These are phyloP conservation scores for Neurospora cerealis DNA, from an alignment of 495 filamentous ascomycete species.

Conservation along the genomic window DNA sequence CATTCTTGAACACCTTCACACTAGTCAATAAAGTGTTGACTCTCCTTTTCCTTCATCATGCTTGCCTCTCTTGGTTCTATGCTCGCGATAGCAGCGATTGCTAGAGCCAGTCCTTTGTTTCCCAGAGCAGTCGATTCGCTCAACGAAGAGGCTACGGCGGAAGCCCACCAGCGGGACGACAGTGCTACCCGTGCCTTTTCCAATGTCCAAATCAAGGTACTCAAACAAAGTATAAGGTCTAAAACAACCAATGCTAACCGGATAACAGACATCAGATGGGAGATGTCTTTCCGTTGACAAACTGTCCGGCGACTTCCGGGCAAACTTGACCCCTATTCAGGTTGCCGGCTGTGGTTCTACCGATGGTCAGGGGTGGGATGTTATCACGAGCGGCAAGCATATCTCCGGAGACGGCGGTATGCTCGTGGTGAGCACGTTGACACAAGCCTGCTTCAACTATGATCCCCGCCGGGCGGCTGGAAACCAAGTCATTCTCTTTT, in stretches of 20 bases:
- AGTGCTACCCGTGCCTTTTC: slow-evolving; percentile 41
- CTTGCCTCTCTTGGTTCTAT: slow-evolving; percentile 12
- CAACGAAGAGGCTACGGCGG: slow-evolving; percentile 36
- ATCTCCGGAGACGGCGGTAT: slow-evolving; percentile 30
- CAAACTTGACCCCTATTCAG: slow-evolving; percentile 45
- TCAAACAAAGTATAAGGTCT: background rate
- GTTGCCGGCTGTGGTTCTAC: slow-evolving; percentile 38
- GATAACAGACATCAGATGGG: slow-evolving; percentile 36
- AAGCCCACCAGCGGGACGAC: slow-evolving; percentile 39
- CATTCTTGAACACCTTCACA: background rate
- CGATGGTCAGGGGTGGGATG: slow-evolving; percentile 42
- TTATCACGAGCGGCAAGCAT: slow-evolving; percentile 44
- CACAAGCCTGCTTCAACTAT: slow-evolving; percentile 47
- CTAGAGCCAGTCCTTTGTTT: slow-evolving; percentile 13
- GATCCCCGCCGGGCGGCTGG: slow-evolving; percentile 36
- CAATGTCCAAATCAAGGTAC: slow-evolving; percentile 36
- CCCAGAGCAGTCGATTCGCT: slow-evolving; percentile 32
- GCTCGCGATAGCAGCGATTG: slow-evolving; percentile 17
- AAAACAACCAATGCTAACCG: background rate
- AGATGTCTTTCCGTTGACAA: slow-evolving; percentile 44
- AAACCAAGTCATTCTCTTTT: slow-evolving; percentile 42
- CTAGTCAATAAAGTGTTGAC: background rate
- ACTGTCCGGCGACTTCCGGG: slow-evolving; percentile 46
- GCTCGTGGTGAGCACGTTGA: slow-evolving; percentile 45
- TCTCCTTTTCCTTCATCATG: slow-evolving; percentile 9